These are phyloP conservation scores for Begonia fuchsioides DNA, from an alignment of 306 rosid species.

Conservation along the genomic window DNA sequence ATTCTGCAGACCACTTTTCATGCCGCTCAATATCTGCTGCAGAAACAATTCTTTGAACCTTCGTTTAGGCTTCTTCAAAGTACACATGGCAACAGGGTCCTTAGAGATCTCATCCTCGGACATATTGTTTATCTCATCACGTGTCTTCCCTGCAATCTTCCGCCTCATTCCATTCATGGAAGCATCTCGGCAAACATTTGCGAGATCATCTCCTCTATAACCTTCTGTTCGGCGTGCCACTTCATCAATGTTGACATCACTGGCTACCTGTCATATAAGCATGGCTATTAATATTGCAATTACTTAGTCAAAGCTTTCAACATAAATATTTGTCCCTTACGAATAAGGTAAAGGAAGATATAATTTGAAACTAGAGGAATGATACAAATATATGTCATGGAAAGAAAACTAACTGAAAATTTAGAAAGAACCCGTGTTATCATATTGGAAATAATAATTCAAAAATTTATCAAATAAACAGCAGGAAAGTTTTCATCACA, in stretches of 20 bases:
- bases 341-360: too few relatives aligned
- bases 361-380: too few relatives aligned
- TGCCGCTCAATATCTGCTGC: conserved; percentile 72
- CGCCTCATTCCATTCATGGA: conserved; percentile 91
- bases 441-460: too few relatives aligned
- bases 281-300: background rate
- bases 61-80: conserved; percentile 75
- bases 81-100: conserved; percentile 91
- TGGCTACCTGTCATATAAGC: conserved; percentile 44
- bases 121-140: conserved; percentile 92
- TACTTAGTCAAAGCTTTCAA: background rate
- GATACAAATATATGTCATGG: too few relatives aligned
- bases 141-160: conserved; percentile 88
- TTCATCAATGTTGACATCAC: conserved; percentile 66
- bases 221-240: conserved; percentile 88
- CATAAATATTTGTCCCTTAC: too few relatives aligned
- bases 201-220: conserved; percentile 90
- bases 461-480: too few relatives aligned
- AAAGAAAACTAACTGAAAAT: too few relatives aligned
- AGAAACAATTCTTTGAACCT: conserved; percentile 89
- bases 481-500: too few relatives aligned
- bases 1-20: conserved; percentile 83
- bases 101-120: conserved; percentile 78
- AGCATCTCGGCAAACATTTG: conserved; percentile 86
- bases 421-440: too few relatives aligned